Conservation (phyloP, 2,329 filamentous ascomycete genomes). For the Metarhizium robertsii region DNA sequence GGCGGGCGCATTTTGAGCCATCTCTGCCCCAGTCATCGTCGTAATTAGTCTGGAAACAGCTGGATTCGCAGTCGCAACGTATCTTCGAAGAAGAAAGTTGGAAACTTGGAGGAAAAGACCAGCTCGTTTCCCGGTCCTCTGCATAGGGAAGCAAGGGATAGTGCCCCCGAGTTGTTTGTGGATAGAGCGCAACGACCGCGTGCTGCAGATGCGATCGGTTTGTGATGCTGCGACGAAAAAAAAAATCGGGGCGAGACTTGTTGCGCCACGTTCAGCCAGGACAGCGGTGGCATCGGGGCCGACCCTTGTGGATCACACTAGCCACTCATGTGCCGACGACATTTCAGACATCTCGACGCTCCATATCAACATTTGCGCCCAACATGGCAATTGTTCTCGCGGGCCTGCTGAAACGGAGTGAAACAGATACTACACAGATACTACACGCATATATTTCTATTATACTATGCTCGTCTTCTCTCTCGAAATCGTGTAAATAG, state of each 20-base stretch:
- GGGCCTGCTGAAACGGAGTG: too few relatives aligned
- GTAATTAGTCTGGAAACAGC: constrained; percentile 14
- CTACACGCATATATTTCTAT: not conserved
- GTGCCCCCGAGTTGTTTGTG: not conserved
- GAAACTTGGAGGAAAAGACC: not conserved
- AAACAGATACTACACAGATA: too few relatives aligned
- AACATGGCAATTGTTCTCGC: too few relatives aligned
- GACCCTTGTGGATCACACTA: too few relatives aligned
- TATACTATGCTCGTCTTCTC: not conserved
- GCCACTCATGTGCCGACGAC: too few relatives aligned
- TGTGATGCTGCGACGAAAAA: not conserved
- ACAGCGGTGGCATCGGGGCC: too few relatives aligned
- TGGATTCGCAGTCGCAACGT: not conserved
- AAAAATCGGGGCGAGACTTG: not conserved
- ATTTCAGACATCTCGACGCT: too few relatives aligned
- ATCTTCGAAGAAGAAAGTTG: not conserved
- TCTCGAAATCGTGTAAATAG: not conserved
- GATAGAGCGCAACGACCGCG: not conserved
- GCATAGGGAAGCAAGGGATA: not conserved
- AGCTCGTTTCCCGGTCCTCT: not conserved
- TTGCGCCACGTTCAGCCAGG: not conserved
- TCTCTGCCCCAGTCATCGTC: constrained; percentile 20
- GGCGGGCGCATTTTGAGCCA: constrained; percentile 5
- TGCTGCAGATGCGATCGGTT: not conserved
- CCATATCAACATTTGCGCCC: too few relatives aligned